Evolutionary conservation across 768 basidiomycete species (phyloP), one percentile per base, ranked within the genome.

Genomic region (Flagelloscypha sp.): DNA sequence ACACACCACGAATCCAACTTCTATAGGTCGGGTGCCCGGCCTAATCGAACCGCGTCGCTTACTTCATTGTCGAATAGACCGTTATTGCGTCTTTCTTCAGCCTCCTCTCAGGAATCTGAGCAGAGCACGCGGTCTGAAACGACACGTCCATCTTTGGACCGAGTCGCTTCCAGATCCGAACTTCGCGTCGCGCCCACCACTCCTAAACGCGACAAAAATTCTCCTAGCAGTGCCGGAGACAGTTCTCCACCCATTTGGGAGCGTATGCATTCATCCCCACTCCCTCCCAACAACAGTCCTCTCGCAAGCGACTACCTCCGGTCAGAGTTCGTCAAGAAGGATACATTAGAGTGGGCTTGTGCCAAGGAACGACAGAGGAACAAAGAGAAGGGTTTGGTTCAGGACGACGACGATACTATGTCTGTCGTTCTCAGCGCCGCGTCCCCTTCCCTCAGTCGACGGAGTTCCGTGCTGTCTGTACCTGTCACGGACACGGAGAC

Each of bases 261-360:
- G 41, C 65, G 57, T 47, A 76, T 81, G 66, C 76, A 73, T 31
- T 78, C 76, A 1, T 79, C 77, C 0, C 83, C 83, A 2, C 57
- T 74, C 22, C 64, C 63, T 2, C 61, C 68, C 6, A 69, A 72
- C 4, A 63, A 65, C 24, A 76, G 74, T 41, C 76, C 78, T 1
- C 54, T 51, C 11, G 56, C 62, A 2, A 57, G 61, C 37, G 68
- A 68, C 28, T 68, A 62, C 34, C 59, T 72, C 43, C 36, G 52
- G 5, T 40, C 52, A 3, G 66, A 68, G 17, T 68, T 70, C 34
- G 66, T 64, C 15, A 61, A 65, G 25, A 63, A 68, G 16, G 66
- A 65, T 20, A 79, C 80, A 9, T 59, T 85, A 37, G 83, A 84
- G 48, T 84, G 79, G 79, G 81, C 81, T 1, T 84, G 81, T 54